Base-by-base conservation (phyloP, 306 rosid species). In the Pachyrhizus erosus region DNA sequence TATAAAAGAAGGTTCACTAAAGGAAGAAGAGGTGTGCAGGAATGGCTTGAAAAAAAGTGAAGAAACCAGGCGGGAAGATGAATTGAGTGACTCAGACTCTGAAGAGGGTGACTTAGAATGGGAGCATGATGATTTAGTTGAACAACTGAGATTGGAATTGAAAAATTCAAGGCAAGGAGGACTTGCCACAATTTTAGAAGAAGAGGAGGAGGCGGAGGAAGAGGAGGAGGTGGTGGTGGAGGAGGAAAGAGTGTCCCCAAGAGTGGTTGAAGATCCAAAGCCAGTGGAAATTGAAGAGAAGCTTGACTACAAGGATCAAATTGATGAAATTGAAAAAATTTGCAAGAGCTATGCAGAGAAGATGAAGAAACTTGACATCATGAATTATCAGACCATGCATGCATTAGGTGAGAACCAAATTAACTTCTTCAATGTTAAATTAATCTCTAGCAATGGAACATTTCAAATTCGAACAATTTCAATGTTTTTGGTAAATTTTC, bases 311-410 rank as follows among this genome's bases (percentile, higher is more conserved):
- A 85, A 75, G 45, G 96, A 93, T 57, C 89, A 75, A 70, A 84
- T 93, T 77, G 76, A 82, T 67, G 97, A 93, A 79, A 85, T 95
- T 81, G 89, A 88, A 9, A 88, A 86, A 42, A 88, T 92, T 61
- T 84, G 91, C 85, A 87, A 73, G 68, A 77, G 60, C 77, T 95
- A 95, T 64, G 91, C 88, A 5, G 98, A 91, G 66, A 92, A 87
- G 45, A 93, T 92, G 98, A 62, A 85, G 83, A 93, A 93, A 73
- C 91, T 95, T 71, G 99, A 95, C 78, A 86, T 90, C 76, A 69
- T 95, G 88, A 95, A 95, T 83, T 84, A 78, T 85, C 98, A 93
- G 86, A 83, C 92, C 86, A 87, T 95, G 98, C 97, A 95, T 91
- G 91, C 91, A 75, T 79, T 92, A 75, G 98, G 98, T 95, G 37